Base-by-base conservation (phyloP, 2,329 filamentous ascomycete species). In the Rhinocladiella mackenziei region DNA sequence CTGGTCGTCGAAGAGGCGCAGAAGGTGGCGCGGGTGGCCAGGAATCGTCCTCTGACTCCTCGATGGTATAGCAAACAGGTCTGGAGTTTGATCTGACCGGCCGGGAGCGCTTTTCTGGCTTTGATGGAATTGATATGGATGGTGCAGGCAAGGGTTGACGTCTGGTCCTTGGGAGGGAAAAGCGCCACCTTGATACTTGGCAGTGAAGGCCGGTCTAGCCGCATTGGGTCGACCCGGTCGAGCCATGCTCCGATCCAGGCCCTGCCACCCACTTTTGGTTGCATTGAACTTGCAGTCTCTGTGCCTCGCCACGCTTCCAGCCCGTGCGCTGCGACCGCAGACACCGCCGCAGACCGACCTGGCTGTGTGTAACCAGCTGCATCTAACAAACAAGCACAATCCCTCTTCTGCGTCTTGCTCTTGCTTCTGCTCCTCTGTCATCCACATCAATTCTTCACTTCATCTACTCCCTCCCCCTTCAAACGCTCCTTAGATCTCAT, bases 1-100 rank as follows among this genome's bases (percentile, higher is more conserved):
- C 44, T 19, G 13, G 26, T 30, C 7, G 37, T 17, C 17, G 31
- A 29, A 28, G 39, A 34, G 42, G 22, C 37, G 43, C 29, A 43
- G 33, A 14, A 17, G 28, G 35, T 34, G 45, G 40, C 13, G 31
- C 23, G 14, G 36, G 42, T 7, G 8, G 13, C 15, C 32, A 26
- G 19, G 43, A 41, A 8, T 50, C 50, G 30, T 35, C 38, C 2
- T 48, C 39, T 19, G 17, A n/a, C n/a, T 35, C 32, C 15, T 40
- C 29, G 25, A 42, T 8, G 26, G 34, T 51, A 41, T 53, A 48
- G 30, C 26, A 38, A 11, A 53, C 33, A 26, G 23, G 39, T 41
- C 44, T 51, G 11, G 43, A 23, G 15, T 37, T 43, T 25, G 40
- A 28, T 41, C 51, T 36, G 33, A 48, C 36, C 3, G 50, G 46